phyloP scores from a whole-genome alignment of 176 grass and related monocot species.

The Musa schizocarpa region DNA sequence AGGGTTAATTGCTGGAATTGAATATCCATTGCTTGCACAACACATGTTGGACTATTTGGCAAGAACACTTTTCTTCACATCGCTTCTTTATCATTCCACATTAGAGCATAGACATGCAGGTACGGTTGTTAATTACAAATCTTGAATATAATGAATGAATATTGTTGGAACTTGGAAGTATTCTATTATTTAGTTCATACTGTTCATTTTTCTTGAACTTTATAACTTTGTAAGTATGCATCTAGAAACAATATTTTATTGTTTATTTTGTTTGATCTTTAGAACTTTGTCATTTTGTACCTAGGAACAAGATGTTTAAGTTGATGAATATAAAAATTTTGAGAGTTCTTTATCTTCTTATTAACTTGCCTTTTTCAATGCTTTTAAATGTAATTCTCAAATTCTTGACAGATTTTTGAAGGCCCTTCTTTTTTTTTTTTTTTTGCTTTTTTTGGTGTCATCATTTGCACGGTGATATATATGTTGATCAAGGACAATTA shows the following conservation, averaged over 20 bases:
- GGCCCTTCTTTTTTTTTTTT: background rate
- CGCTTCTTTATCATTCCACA: constrained; percentile 58
- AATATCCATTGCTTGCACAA: constrained; percentile 75
- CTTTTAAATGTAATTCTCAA: background rate
- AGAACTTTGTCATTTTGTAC: too few relatives aligned
- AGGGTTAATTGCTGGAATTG: constrained; percentile 74
- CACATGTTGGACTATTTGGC: constrained; percentile 73
- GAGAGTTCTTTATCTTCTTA: too few relatives aligned
- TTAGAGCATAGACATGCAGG: constrained; percentile 68
- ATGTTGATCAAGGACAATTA: background rate
- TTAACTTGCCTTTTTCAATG: background rate
- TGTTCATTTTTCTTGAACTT: background rate
- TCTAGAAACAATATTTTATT: background rate
- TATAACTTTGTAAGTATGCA: background rate
- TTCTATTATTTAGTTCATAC: background rate
- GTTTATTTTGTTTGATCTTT: too few relatives aligned
- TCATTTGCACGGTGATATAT: background rate
- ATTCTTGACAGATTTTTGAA: background rate
- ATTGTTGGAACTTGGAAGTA: background rate
- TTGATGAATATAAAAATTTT: too few relatives aligned
- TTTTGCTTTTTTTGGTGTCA: background rate
- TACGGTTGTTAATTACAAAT: constrained; percentile 10
- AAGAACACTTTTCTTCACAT: constrained; percentile 89
- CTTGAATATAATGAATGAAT: background rate
- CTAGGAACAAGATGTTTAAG: too few relatives aligned